Evolutionary conservation across 345 rosid species (phyloP).

Genomic region (Salix suchowensis): DNA sequence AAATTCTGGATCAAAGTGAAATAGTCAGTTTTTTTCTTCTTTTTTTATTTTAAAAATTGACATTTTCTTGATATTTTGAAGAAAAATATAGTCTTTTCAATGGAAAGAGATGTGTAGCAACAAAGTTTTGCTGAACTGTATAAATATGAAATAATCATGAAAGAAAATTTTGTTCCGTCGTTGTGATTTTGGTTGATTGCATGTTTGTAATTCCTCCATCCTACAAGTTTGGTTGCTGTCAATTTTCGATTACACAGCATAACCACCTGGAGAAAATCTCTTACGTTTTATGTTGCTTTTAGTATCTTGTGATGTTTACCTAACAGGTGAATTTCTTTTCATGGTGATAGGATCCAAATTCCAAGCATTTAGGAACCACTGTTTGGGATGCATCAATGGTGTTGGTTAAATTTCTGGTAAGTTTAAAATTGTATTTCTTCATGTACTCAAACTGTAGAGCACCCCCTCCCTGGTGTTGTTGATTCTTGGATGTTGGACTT

Average conservation of each 20-base stretch:
- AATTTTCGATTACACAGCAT: not conserved
- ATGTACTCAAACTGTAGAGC: not conserved
- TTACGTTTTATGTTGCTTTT: not conserved
- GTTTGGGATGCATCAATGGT: constrained; percentile 99
- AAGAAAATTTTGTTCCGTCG: too few species aligned
- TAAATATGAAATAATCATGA: too few species aligned
- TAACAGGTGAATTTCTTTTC: constrained; percentile 6
- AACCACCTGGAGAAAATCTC: not conserved
- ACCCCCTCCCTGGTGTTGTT: not conserved
- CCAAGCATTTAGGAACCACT: constrained; percentile 89
- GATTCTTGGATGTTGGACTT: not conserved
- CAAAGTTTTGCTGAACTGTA: not conserved
- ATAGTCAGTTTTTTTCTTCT: not conserved
- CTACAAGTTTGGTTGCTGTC: not conserved
- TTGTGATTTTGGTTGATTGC: not conserved
- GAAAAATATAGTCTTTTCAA: too few species aligned
- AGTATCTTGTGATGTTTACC: not conserved
- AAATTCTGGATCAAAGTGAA: not conserved
- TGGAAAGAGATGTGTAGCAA: too few species aligned
- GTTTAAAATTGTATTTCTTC: not conserved
- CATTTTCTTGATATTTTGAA: too few species aligned
- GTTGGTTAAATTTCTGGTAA: constrained; percentile 80
- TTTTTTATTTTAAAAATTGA: too few species aligned
- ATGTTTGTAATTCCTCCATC: not conserved
- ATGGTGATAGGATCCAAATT: constrained; percentile 80